A percentile compares a stretch with the other conserved stretches of the same genome.
These are phyloP conservation scores for Candida coleopterorum DNA, from an alignment of 805 yeast species.

Conservation along the genomic window DNA sequence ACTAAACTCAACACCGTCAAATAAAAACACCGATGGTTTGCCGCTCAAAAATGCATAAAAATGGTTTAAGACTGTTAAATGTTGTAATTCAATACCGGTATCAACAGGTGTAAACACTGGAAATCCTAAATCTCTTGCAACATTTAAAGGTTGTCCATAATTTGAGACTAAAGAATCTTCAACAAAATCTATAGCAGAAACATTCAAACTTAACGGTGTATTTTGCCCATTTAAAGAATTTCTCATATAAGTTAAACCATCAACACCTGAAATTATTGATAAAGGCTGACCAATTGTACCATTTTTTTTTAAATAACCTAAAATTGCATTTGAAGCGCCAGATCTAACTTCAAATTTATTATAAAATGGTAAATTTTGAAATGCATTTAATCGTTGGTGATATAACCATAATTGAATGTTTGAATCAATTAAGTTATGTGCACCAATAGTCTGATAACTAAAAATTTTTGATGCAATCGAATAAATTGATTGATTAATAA, in stretches of 20 bases:
- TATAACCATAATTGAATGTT: slow-evolving; percentile 57
- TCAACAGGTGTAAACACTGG: slow-evolving; percentile 68
- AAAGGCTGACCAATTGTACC: slow-evolving; percentile 33
- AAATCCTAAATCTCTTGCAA: slow-evolving; percentile 58
- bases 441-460: slow-evolving; percentile 65
- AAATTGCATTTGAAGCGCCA: slow-evolving; percentile 77
- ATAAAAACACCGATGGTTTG: slow-evolving; percentile 63
- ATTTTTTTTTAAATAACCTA: slow-evolving; percentile 55
- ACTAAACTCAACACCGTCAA: slow-evolving; percentile 71
- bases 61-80: slow-evolving; percentile 58
- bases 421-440: slow-evolving; percentile 55
- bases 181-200: slow-evolving; percentile 75
- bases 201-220: slow-evolving; percentile 60
- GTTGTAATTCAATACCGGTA: slow-evolving; percentile 57
- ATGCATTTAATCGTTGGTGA: slow-evolving; percentile 44
- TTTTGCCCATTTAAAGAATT: slow-evolving; percentile 43
- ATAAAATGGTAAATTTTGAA: slow-evolving; percentile 57
- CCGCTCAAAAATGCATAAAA: slow-evolving; percentile 49
- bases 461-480: slow-evolving; percentile 51
- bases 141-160: slow-evolving; percentile 54
- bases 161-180: slow-evolving; percentile 52
- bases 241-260: slow-evolving; percentile 64
- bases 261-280: slow-evolving; percentile 58
- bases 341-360: slow-evolving; percentile 66
- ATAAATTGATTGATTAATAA: slow-evolving; percentile 53